Evolutionary conservation across 2,329 filamentous ascomycete species (phyloP).

Genomic region (Fusarium kyushuense): DNA sequence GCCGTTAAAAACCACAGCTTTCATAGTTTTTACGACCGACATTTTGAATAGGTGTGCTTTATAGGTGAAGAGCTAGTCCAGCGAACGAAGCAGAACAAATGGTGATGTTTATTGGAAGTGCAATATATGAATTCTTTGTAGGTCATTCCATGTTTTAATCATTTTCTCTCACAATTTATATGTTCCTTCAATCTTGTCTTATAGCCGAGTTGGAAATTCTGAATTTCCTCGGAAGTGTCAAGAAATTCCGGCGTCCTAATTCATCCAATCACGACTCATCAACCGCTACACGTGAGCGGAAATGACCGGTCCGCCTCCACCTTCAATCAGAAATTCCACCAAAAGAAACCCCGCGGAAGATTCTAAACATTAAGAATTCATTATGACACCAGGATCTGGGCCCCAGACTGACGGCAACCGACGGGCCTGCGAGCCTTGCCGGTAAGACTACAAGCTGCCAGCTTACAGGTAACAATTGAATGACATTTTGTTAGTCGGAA

Average conservation of each 20-base stretch:
- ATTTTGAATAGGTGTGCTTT: background rate
- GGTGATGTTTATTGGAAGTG: no score
- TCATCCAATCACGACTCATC: background rate
- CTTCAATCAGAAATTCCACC: background rate
- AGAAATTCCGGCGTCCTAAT: background rate
- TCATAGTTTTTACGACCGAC: constrained; percentile 71
- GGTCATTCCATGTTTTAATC: background rate
- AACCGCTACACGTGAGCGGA: background rate
- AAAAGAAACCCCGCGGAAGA: constrained; percentile 2
- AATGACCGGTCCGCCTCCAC: constrained; percentile 15
- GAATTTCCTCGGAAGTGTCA: background rate
- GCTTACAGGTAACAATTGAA: accelerated
- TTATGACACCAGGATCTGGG: background rate
- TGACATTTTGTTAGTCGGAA: background rate
- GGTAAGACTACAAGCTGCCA: background rate
- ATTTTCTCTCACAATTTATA: background rate
- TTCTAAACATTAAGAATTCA: background rate
- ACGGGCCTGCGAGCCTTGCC: constrained; percentile 20
- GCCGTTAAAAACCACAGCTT: constrained; percentile 89
- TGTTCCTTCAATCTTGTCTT: background rate
- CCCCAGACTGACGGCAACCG: background rate
- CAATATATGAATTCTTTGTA: no score
- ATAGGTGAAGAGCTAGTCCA: background rate
- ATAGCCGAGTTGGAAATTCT: background rate
- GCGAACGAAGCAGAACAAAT: background rate